These are phyloP conservation scores for Withania somnifera DNA, from an alignment of 305 asterid species.

Conservation along the genomic window DNA sequence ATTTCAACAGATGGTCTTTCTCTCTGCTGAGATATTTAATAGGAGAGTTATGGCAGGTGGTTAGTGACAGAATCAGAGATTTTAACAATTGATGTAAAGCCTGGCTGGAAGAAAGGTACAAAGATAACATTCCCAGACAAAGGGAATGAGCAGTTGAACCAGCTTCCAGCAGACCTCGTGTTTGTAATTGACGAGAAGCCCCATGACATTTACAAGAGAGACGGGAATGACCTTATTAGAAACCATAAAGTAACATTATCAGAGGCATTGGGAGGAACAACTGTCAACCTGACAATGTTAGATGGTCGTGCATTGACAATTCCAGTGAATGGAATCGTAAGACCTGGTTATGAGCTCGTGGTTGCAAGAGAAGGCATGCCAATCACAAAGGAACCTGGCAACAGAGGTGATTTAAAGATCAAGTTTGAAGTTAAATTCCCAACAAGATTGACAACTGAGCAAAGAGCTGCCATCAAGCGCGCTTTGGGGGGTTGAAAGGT, in stretches of 20 bases:
- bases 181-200: constrained; percentile 89
- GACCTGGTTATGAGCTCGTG: constrained; percentile 56
- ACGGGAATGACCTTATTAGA: constrained; percentile 59
- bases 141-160: constrained; percentile 76
- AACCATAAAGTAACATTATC: constrained; percentile 35
- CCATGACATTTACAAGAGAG: constrained; percentile 49
- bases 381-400: constrained; percentile 41
- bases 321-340: constrained; percentile 45
- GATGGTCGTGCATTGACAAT: constrained; percentile 48
- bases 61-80: constrained; percentile 48
- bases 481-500: constrained; percentile 40
- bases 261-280: constrained; percentile 65
- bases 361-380: constrained; percentile 71
- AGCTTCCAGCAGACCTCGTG: constrained; percentile 76
- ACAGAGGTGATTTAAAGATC: constrained; percentile 61
- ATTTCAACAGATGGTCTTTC: not conserved
- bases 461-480: constrained; percentile 40
- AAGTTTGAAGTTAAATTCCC: constrained; percentile 67
- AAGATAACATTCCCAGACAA: constrained; percentile 85
- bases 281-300: constrained; percentile 31
- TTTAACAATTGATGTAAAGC: constrained; percentile 63
- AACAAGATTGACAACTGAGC: constrained; percentile 45
- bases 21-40: not conserved
- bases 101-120: constrained; percentile 93
- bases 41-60: constrained; percentile 23